A percentile compares a stretch with the other conserved stretches of the same genome.
Evolutionary conservation across 176 grass and related monocot species (phyloP).

Genomic region (Poa pratensis): DNA sequence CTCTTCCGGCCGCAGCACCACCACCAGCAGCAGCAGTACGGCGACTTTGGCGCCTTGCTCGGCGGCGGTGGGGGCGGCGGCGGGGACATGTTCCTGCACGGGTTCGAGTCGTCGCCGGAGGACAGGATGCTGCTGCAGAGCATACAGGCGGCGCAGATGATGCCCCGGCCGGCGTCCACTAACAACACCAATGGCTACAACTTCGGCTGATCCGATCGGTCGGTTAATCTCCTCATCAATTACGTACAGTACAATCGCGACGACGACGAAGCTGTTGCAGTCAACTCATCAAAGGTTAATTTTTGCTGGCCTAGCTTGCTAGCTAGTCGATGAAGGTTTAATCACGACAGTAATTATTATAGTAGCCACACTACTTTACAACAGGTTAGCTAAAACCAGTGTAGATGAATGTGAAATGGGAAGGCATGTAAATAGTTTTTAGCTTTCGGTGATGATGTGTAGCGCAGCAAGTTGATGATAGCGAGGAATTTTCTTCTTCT

Average conservation of each 20-base stretch:
- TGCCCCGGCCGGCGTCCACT: constrained; percentile 57
- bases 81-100: constrained; percentile 45
- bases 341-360: constrained; percentile 1
- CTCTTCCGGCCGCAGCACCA: constrained; percentile 49
- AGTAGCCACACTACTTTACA: neutral
- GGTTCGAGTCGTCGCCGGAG: constrained; percentile 53
- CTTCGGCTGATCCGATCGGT: constrained; percentile 48
- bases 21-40: constrained; percentile 21
- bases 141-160: constrained; percentile 63
- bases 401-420: constrained; percentile 26
- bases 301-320: constrained; percentile 20
- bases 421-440: constrained; percentile 34
- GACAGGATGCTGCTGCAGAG: constrained; percentile 64
- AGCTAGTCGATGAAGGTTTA: neutral
- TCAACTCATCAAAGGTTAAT: neutral
- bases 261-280: neutral
- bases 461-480: constrained; percentile 32
- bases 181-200: constrained; percentile 70
- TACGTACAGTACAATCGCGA: constrained; percentile 34
- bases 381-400: constrained; percentile 1
- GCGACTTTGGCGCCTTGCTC: constrained; percentile 30
- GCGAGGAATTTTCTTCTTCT: constrained; percentile 40
- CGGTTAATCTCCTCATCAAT: neutral
- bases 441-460: constrained; percentile 28
- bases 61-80: neutral